Conservation (phyloP, 768 basidiomycete genomes). For the Trametopsis cervina region DNA sequence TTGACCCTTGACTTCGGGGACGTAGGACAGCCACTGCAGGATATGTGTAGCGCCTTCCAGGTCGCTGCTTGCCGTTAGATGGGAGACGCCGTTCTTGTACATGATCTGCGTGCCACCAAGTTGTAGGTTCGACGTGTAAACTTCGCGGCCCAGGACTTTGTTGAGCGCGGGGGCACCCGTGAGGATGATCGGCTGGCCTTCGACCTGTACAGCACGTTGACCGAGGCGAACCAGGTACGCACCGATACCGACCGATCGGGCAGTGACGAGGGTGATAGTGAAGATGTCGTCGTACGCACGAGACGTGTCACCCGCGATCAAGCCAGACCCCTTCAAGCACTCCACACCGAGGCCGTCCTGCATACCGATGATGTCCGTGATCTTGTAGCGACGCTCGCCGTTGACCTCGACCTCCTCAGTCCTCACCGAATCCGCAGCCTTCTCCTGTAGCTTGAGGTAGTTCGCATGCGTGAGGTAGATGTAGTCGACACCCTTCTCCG, state of each 20-base stretch:
- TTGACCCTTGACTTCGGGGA: slow-evolving; percentile 77
- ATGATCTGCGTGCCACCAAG: slow-evolving; percentile 99
- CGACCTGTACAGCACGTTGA: slow-evolving; percentile 96
- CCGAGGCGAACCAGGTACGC: slow-evolving; percentile 98
- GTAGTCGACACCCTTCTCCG: slow-evolving; percentile 95
- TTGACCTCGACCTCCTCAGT: slow-evolving; percentile 80
- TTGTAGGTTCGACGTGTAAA: slow-evolving; percentile 97
- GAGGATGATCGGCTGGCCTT: slow-evolving; percentile 98
- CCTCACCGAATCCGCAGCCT: slow-evolving; percentile 69
- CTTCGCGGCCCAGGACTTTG: slow-evolving; percentile 98
- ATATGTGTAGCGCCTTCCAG: slow-evolving; percentile 93
- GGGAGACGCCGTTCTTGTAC: slow-evolving; percentile 99
- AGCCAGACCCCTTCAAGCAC: slow-evolving; percentile 90
- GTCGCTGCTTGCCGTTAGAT: slow-evolving; percentile 91
- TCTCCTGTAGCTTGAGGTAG: slow-evolving; percentile 82
- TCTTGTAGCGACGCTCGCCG: slow-evolving; percentile 87
- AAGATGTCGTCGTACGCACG: slow-evolving; percentile 99
- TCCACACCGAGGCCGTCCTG: slow-evolving; percentile 98
- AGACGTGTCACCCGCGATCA: slow-evolving; percentile 98
- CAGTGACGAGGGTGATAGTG: slow-evolving; percentile 97
- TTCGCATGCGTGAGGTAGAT: slow-evolving; percentile 93
- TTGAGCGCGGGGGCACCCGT: slow-evolving; percentile 96
- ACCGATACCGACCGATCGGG: slow-evolving; percentile 97
- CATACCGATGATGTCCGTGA: slow-evolving; percentile 95
- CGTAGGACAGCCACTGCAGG: slow-evolving; percentile 89